Evolutionary conservation across 257 asterid species (phyloP).

Genomic region (Solanum sejunctum): DNA sequence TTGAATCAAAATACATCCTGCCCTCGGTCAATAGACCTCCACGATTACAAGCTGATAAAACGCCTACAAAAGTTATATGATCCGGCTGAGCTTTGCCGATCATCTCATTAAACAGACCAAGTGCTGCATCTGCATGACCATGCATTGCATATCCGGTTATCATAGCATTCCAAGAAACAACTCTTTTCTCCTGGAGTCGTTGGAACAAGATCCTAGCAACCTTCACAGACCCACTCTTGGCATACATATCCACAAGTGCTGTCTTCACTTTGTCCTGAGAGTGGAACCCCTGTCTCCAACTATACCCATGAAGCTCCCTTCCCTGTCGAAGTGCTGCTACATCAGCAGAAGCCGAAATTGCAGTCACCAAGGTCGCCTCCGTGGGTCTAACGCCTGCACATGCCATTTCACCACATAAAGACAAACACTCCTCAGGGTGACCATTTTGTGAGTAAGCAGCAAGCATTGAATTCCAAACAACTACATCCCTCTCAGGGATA

Average conservation of each 20-base stretch:
- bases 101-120: slow-evolving; percentile 32
- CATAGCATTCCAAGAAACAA: slow-evolving; percentile 63
- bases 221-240: slow-evolving; percentile 36
- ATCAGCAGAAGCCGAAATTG: slow-evolving; percentile 45
- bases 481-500: slow-evolving; percentile 35
- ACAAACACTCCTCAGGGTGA: slow-evolving; percentile 31
- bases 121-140: slow-evolving; percentile 43
- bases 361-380: slow-evolving; percentile 44
- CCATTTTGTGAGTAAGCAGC: slow-evolving; percentile 48
- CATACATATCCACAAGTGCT: slow-evolving; percentile 56
- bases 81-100: slow-evolving; percentile 26
- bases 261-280: slow-evolving; percentile 41
- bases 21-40: slow-evolving; percentile 46
- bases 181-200: slow-evolving; percentile 25
- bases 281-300: slow-evolving; percentile 37
- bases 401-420: slow-evolving; percentile 39
- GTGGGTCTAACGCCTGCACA: slow-evolving; percentile 25
- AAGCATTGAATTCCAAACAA: slow-evolving; percentile 56
- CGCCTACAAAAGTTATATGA: slow-evolving; percentile 49
- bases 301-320: slow-evolving; percentile 44
- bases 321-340: slow-evolving; percentile 31
- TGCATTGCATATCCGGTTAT: slow-evolving; percentile 56
- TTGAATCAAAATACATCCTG: slow-evolving; percentile 21
- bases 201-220: slow-evolving; percentile 38
- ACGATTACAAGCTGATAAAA: slow-evolving; percentile 51